A percentile compares a stretch with the other conserved stretches of the same genome.
Evolutionary conservation across 345 rosid genomes (phyloP).

Genomic region (Populus pruinosa): DNA sequence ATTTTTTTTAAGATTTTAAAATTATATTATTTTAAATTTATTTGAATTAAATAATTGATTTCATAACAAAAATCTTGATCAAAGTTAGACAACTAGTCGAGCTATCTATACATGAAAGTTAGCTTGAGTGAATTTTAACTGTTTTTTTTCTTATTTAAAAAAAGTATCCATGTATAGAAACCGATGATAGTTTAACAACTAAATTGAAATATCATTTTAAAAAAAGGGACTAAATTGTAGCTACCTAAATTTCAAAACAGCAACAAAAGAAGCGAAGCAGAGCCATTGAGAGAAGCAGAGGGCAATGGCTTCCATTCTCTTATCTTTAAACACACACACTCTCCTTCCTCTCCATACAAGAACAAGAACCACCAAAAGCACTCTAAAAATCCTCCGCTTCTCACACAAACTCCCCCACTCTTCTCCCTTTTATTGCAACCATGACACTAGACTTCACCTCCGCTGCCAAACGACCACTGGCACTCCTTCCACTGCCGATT

Average conservation of each 20-base stretch:
- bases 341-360: background rate
- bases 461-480: background rate
- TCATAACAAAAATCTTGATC: no score
- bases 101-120: no score
- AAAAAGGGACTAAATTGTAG: background rate
- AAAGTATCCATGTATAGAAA: no score
- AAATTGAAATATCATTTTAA: no score
- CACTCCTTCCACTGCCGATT: constrained; percentile 8
- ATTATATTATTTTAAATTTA: no score
- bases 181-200: background rate
- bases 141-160: no score
- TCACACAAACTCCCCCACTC: background rate
- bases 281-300: background rate
- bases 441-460: constrained; percentile 7
- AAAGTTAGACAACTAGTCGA: no score
- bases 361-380: background rate
- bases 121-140: no score
- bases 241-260: background rate
- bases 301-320: background rate
- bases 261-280: background rate
- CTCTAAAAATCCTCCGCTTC: background rate
- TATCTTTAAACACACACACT: background rate
- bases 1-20: no score
- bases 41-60: no score
- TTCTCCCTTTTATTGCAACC: background rate